Base-by-base conservation (phyloP, 108 stramenopile species). In the Cylindrotheca closterium region DNA sequence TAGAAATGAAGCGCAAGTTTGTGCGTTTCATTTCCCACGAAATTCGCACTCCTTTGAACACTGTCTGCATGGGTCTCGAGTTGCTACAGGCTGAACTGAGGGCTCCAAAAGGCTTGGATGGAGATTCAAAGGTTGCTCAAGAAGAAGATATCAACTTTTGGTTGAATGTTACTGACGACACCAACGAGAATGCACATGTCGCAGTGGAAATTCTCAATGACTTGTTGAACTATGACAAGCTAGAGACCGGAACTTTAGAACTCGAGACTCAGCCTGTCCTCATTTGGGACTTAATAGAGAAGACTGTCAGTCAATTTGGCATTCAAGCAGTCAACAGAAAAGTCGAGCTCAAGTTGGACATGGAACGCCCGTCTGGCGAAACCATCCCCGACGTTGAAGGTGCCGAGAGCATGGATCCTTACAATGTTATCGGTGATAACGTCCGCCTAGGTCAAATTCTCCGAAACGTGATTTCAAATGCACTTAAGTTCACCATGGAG, bases 391-490 rank as follows among this genome's bases (percentile, higher is more conserved):
- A 58, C 21, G 57, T 47, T 12, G 47, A 45, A 18, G 55, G 24
- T 47, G 27, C 47, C 54, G 47, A 46, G 21, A 29, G n/a, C 25
- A 23, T 31, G 26, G 24, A 63, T 8, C 28, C 60, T 21, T 69
- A 47, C 34, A 33, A 55, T 42, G 63, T 76, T n/a, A 31, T 79
- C 17, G 85, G 81, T 19, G 85, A 86, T 54, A 58, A 49, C 0
- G 24, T 71, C 1, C 65, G 76, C 12, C 58, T 86, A 0, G 32
- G 37, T 1, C 79, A 86, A 68, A 72, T 77, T 15, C 12, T 81
- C 30, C 72, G 81, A 24, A 86, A 86, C 54, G 30, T 86, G 33
- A 25, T 86, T 19, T 86, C 85, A 0, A 86, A 86, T 57, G 85
- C 81, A 2, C 48, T 85, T 30, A 85, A 85, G 50, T 85, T 85